Evolutionary conservation across 2,329 filamentous ascomycete species (phyloP).

Genomic region (Pyrenochaeta sp.): DNA sequence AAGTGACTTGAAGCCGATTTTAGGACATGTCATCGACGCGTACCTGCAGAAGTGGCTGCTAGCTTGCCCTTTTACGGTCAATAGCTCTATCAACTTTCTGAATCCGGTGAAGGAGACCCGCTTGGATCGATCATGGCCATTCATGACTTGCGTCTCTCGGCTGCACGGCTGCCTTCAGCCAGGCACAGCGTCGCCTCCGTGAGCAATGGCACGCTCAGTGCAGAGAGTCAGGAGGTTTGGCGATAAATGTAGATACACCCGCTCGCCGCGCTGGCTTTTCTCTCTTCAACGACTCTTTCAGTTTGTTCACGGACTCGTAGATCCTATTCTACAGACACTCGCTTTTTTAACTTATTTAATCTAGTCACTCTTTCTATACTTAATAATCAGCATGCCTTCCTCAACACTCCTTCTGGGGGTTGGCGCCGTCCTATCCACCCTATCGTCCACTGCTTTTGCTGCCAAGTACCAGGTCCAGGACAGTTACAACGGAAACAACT

Average conservation of each 20-base stretch:
- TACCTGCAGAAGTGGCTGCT: conserved; percentile 25
- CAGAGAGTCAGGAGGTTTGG: conserved; percentile 6
- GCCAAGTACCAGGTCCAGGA: conserved; percentile 28
- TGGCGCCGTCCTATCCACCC: conserved; percentile 29
- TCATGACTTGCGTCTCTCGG: conserved; percentile 18
- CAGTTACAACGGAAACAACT: conserved; percentile 24
- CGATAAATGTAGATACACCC: conserved; percentile 17
- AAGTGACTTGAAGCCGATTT: not conserved
- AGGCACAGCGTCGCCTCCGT: conserved; percentile 4
- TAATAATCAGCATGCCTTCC: conserved; percentile 36
- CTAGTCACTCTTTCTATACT: conserved; percentile 31
- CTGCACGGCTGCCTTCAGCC: not conserved
- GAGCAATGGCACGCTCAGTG: conserved; percentile 5
- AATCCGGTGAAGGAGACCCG: conserved; percentile 2
- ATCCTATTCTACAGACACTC: conserved; percentile 34
- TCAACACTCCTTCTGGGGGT: conserved; percentile 38
- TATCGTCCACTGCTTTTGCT: conserved; percentile 32
- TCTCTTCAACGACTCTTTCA: conserved; percentile 29
- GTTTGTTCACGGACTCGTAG: conserved; percentile 36
- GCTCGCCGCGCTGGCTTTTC: conserved; percentile 2
- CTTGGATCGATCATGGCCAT: not conserved
- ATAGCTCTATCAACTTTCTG: conserved; percentile 1
- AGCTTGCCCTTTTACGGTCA: conserved; percentile 1
- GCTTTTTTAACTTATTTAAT: conserved; percentile 21
- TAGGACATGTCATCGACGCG: conserved; percentile 10